These are phyloP conservation scores for Apocynum venetum DNA, from an alignment of 257 asterid genomes.

Conservation along the genomic window DNA sequence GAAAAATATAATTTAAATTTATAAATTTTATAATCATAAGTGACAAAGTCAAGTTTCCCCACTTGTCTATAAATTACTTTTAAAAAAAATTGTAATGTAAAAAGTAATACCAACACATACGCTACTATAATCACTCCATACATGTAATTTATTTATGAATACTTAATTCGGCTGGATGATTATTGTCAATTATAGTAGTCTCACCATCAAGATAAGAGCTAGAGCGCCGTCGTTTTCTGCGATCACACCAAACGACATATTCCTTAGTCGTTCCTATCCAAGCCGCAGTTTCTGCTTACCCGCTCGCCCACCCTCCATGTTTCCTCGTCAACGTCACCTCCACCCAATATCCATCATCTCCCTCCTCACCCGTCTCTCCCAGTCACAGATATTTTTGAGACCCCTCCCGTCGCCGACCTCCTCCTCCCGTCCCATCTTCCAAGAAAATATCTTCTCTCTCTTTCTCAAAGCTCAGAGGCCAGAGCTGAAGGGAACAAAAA, in stretches of 20 bases:
- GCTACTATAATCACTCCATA: no score
- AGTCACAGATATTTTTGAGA: neutral
- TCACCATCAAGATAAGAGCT: neutral
- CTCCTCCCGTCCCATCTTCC: no score
- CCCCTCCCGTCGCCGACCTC: conserved; percentile 8
- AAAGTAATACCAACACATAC: no score
- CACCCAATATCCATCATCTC: neutral
- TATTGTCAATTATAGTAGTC: neutral
- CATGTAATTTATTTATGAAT: neutral
- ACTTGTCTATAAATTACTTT: no score
- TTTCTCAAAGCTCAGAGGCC: neutral
- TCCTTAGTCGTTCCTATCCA: neutral
- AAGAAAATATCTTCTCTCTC: neutral
- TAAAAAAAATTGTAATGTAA: no score
- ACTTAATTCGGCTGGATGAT: neutral
- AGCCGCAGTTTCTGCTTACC: neutral
- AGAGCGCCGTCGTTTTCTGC: conserved; percentile 5
- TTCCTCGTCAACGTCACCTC: conserved; percentile 12
- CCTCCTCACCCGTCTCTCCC: neutral
- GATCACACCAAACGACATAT: neutral
- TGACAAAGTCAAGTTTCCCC: no score
- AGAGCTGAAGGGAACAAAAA: neutral
- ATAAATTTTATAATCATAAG: no score
- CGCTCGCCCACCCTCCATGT: neutral
- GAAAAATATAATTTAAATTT: no score